Base-by-base conservation (phyloP, 164 flowering plant genomes). In the Saururus chinensis region DNA sequence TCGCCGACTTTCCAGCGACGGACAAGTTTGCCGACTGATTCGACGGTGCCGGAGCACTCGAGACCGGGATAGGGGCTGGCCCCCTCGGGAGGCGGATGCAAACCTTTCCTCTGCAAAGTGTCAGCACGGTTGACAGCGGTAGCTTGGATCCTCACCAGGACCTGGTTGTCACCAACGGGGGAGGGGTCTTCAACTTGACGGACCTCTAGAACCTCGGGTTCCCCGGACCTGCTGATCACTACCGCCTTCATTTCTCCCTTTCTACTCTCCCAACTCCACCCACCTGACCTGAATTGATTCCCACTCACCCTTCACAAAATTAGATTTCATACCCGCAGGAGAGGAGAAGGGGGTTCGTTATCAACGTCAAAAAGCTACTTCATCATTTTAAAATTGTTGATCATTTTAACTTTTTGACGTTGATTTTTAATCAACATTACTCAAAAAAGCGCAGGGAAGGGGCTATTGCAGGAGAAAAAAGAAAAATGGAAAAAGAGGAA, bases 1-100 rank as follows among this genome's bases (percentile, higher is more conserved):
- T 92, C 95, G 23, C 98, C 98, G n/a, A 86, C 63, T 64, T 82
- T 84, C 98, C 98, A 92, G 40, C 92, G 79, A 26, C 82, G 64
- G 23, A 88, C 96, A 61, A 71, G 59, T 48, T 76, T 77, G 0
- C 98, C 97, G 40, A 90, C 86, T 42, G 84, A 74, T 63, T 76
- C 82, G 64, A 89, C 61, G 62, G 74, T 81, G 23, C 98, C 98
- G 26, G 98, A 85, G 69, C 98, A 88, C 53, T 92, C 96, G 3
- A 92, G 92, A 62, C 98, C 98, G 0, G 65, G 95, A 65, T 75
- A 79, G 5, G 72, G 74, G 59, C 86, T 81, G 12, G 89, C 82
- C 19, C 90, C 98, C 37, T 72, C 68, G 0, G 95, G 96, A 1
- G 87, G 90, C 10, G 90, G 85, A 66, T 88, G 71, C 40, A 42